A percentile compares a stretch with the other conserved stretches of the same genome.
Conservation (phyloP, 768 basidiomycete genomes). For the Pleurotus ostreatus region DNA sequence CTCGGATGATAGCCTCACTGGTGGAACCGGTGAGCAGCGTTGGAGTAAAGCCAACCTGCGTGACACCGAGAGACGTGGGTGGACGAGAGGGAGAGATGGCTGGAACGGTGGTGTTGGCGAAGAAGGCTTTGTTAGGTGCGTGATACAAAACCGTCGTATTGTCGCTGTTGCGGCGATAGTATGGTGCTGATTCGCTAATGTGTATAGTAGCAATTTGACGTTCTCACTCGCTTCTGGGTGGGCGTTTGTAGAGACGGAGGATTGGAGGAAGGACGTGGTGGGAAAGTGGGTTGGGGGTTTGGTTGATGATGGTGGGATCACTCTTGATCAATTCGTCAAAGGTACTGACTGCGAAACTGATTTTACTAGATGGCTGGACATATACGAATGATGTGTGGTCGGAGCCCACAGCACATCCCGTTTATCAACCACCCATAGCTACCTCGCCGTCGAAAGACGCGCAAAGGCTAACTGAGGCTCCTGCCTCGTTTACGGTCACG, state of each 20-base stretch:
- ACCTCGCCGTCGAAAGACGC: background rate
- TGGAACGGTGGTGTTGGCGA: constrained; percentile 51
- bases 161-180: no score
- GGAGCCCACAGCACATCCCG: constrained; percentile 38
- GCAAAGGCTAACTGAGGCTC: constrained; percentile 34
- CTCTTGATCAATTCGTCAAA: background rate
- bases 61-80: constrained; percentile 50
- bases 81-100: constrained; percentile 71
- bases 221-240: constrained; percentile 75
- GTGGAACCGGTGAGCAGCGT: constrained; percentile 5
- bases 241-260: constrained; percentile 72
- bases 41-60: constrained; percentile 44
- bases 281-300: constrained; percentile 49
- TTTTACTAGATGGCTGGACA: constrained; percentile 65
- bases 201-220: constrained; percentile 69
- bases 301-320: constrained; percentile 25
- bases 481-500: constrained; percentile 42
- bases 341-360: background rate
- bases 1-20: background rate
- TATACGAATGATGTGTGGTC: constrained; percentile 80
- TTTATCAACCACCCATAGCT: background rate
- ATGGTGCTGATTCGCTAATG: no score
- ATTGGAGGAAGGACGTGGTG: constrained; percentile 66
- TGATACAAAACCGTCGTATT: constrained; percentile 7
- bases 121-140: constrained; percentile 60